Evolutionary conservation across 1,139 yeast genomes (phyloP), one percentile per base, ranked within the genome.

Genomic region (Pichia sp.): DNA sequence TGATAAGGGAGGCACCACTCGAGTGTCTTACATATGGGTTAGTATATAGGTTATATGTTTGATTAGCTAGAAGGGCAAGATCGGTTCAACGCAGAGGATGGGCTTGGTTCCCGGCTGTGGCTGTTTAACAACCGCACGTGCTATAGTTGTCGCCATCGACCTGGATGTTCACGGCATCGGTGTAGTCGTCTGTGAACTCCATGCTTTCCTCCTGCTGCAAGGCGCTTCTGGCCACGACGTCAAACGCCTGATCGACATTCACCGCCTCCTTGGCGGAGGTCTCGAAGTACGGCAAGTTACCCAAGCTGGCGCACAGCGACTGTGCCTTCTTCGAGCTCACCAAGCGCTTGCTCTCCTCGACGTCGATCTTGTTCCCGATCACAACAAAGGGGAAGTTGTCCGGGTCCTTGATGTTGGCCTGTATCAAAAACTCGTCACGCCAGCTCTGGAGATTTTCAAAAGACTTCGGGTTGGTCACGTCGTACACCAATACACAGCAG

Each of bases 351-450:
- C 85, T 79, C 64, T 93, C 99, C 67, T 93, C 98, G 44, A 90
- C 90, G 70, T 93, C 99, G 56, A 93, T 84, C 75, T 93, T 93
- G 72, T 93, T 93, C 52, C 98, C 99, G 66, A 93, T 79, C 54
- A 92, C 88, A 55, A 92, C 95, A 72, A 93, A 93, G 2, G 98
- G 98, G 77, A 93, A 93, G 64, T 87, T 89, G 61, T 89, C 97
- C 1, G 98, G 98, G 65, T 93, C 95, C 51, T 85, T 79, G 38
- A 95, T 95, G 67, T 90, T 90, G 49, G 96, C 95, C 71, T 93
- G 98, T 54, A 93, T 84, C 61, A 93, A 75, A 68, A 93, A 93
- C 72, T 93, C 98, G 72, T 93, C 98, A 67, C 92, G 84, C 99
- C 99, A 93, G 53, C 89, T 81, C 52, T 89, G 85, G 61, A 93